phyloP scores from a whole-genome alignment of 2,329 filamentous ascomycete genomes.

The Fusarium equiseti region DNA sequence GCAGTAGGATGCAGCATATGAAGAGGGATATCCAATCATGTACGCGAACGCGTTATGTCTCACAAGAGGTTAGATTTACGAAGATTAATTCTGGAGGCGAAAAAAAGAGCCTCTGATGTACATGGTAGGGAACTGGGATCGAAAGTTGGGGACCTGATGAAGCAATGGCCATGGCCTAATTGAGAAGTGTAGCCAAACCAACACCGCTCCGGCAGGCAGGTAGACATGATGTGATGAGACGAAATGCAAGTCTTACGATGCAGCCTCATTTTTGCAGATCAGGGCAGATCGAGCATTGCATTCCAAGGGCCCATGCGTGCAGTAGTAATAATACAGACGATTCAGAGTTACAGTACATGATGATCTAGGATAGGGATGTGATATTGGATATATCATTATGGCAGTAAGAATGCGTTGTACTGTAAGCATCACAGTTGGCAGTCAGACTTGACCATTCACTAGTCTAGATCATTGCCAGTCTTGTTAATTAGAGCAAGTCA shows the following conservation, averaged over 20 bases:
- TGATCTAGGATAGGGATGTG: neutral
- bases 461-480: slow-evolving; percentile 4
- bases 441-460: neutral
- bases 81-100: slow-evolving; percentile 5
- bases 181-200: slow-evolving; percentile 5
- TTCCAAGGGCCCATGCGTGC: slow-evolving; percentile 22
- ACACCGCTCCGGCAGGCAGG: slow-evolving; percentile 11
- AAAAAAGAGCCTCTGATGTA: slow-evolving; percentile 6
- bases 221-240: neutral
- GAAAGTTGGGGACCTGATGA: slow-evolving; percentile 3
- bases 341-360: neutral
- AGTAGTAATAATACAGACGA: slow-evolving; percentile 10
- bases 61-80: slow-evolving; percentile 17
- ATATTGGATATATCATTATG: neutral
- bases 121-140: slow-evolving; percentile 13
- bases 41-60: slow-evolving; percentile 29
- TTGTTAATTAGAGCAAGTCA: neutral
- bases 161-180: slow-evolving; percentile 5
- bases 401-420: neutral
- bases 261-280: slow-evolving; percentile 35
- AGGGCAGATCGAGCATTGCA: slow-evolving; percentile 29
- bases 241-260: slow-evolving; percentile 31
- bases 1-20: slow-evolving; percentile 11
- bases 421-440: neutral
- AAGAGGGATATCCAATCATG: neutral